These are phyloP conservation scores for Phytophthora sansomeana DNA, from an alignment of 352 stramenopile species.

Conservation along the genomic window DNA sequence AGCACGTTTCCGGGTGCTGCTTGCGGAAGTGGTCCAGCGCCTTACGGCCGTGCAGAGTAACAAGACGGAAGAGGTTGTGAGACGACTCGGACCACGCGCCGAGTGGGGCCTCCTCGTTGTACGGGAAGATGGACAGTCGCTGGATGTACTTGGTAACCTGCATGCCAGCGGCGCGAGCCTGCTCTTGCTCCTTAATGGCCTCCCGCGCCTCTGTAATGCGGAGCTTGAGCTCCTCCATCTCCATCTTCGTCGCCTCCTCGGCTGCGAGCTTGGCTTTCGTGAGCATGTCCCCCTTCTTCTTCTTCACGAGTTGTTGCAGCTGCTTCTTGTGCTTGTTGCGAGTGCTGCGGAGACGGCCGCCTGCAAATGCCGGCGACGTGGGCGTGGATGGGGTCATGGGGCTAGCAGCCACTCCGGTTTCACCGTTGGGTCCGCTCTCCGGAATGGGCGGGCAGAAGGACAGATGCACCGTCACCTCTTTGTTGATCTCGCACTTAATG, in stretches of 20 bases:
- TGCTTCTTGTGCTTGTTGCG: constrained; percentile 89
- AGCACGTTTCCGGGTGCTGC: constrained; percentile 86
- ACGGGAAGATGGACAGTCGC: constrained; percentile 80
- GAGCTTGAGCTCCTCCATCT: constrained; percentile 89
- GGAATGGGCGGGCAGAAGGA: constrained; percentile 84
- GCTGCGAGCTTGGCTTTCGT: constrained; percentile 87
- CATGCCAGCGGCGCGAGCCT: constrained; percentile 67
- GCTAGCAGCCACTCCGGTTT: constrained; percentile 80
- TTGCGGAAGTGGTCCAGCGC: constrained; percentile 86
- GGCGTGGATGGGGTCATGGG: constrained; percentile 90
- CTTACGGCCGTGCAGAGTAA: constrained; percentile 80
- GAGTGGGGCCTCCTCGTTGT: constrained; percentile 79
- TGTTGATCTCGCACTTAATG: constrained; percentile 89
- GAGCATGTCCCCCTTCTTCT: constrained; percentile 90
- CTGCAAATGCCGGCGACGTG: constrained; percentile 78
- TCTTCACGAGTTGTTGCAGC: constrained; percentile 85
- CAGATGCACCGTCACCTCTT: constrained; percentile 86
- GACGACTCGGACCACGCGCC: constrained; percentile 85
- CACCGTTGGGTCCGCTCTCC: constrained; percentile 81
- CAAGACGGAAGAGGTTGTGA: constrained; percentile 81
- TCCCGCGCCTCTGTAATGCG: constrained; percentile 83
- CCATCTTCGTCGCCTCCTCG: constrained; percentile 88
- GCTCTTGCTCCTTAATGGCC: constrained; percentile 84
- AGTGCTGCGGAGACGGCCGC: constrained; percentile 73
- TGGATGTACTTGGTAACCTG: constrained; percentile 91